Evolutionary conservation across 306 rosid genomes (phyloP).

Genomic region (Quercus cerris): DNA sequence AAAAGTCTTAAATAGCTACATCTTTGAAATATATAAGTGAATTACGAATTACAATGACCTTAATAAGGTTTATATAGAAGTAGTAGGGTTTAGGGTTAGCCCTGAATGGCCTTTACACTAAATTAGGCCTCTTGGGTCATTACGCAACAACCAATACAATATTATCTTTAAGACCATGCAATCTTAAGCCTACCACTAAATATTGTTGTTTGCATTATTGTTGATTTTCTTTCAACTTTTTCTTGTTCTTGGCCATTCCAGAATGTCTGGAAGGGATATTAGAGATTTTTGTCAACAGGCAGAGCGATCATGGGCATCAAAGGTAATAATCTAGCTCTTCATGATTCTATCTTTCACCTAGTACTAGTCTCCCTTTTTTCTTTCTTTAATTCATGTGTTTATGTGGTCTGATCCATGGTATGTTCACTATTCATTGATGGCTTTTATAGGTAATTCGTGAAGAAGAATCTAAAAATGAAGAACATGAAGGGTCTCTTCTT

Average conservation of each 20-base stretch:
- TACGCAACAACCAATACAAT: too few species aligned
- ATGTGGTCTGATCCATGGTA: too few species aligned
- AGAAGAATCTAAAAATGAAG: conserved; percentile 32
- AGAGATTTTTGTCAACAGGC: conserved; percentile 87
- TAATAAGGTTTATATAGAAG: too few species aligned
- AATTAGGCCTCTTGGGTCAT: too few species aligned
- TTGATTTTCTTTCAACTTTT: neutral
- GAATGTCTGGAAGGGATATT: conserved; percentile 96
- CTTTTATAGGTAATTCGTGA: conserved; percentile 60
- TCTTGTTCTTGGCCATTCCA: conserved; percentile 25
- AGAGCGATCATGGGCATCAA: conserved; percentile 91
- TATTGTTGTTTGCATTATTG: neutral
- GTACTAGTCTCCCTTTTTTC: neutral
- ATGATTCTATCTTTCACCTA: neutral
- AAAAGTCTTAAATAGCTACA: too few species aligned
- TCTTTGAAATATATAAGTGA: too few species aligned
- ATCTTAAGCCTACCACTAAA: neutral
- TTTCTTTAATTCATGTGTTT: neutral
- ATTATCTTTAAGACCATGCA: neutral
- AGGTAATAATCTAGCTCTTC: conserved; percentile 38
- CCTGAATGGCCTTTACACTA: too few species aligned
- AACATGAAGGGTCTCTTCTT: conserved; percentile 23
- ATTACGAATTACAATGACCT: too few species aligned
- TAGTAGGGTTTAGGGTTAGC: too few species aligned
- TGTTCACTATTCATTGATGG: neutral